A percentile compares a stretch with the other conserved stretches of the same genome.
phyloP scores from a whole-genome alignment of 1,284 basidiomycete species.

The Somion occarium region DNA sequence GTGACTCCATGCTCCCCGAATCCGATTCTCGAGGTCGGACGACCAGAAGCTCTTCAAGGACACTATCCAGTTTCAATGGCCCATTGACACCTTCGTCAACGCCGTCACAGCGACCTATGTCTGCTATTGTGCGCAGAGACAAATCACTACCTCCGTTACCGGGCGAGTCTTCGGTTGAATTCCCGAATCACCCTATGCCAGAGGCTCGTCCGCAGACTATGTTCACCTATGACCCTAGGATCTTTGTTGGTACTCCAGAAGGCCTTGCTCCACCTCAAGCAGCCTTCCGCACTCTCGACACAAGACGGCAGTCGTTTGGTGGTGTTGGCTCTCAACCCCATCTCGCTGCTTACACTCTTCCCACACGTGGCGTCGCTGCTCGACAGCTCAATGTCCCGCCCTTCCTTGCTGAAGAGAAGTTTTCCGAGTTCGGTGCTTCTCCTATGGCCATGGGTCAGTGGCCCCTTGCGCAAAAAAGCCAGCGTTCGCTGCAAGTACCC shows the following conservation, averaged over 20 bases:
- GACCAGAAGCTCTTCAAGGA: conserved; percentile 24
- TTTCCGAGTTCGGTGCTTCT: conserved; percentile 67
- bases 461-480: conserved; percentile 41
- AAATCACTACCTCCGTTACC: conserved; percentile 77
- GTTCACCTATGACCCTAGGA: conserved; percentile 48
- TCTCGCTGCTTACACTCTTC: conserved; percentile 42
- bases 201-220: conserved; percentile 62
- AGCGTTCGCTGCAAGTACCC: conserved; percentile 23
- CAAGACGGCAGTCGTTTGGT: conserved; percentile 68
- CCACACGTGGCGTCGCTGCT: conserved; percentile 22
- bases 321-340: conserved; percentile 57
- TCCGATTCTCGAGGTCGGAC: conserved; percentile 23
- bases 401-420: conserved; percentile 33
- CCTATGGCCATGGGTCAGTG: conserved; percentile 54
- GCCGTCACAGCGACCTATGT: conserved; percentile 29
- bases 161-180: conserved; percentile 38
- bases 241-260: conserved; percentile 33
- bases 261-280: conserved; percentile 58
- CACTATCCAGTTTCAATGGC: conserved; percentile 21
- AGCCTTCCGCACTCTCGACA: conserved; percentile 51
- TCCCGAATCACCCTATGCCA: conserved; percentile 30
- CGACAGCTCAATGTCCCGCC: conserved; percentile 26
- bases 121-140: conserved; percentile 46
- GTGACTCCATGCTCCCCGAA: conserved; percentile 18
- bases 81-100: conserved; percentile 30